Conservation (phyloP, 2,329 filamentous ascomycete species). For the Cercospora canescens region DNA sequence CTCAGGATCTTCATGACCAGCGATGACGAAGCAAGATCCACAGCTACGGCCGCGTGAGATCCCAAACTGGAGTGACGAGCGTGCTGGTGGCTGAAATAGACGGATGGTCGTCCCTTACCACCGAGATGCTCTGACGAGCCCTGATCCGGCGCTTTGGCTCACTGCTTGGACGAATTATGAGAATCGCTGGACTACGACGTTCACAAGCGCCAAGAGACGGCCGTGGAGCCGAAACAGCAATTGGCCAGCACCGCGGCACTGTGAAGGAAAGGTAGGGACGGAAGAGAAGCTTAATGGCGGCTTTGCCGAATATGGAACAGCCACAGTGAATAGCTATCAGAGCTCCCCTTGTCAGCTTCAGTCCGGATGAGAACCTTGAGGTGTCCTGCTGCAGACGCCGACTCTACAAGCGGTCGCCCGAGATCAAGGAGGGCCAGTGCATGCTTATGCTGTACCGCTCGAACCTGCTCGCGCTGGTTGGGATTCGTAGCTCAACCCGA, state of each 20-base stretch:
- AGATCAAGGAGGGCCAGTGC: constrained; percentile 9
- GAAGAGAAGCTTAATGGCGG: not conserved
- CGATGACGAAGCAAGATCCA: not conserved
- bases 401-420: constrained; percentile 17
- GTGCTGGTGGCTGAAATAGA: not conserved
- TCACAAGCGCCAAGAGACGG: not conserved
- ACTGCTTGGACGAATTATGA: not conserved
- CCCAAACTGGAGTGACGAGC: not conserved
- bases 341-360: constrained; percentile 8
- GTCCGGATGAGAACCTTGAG: not conserved
- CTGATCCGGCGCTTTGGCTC: not conserved
- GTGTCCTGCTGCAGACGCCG: constrained; percentile 9
- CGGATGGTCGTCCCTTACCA: not conserved
- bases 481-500: constrained; percentile 2
- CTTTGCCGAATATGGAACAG: constrained; percentile 5
- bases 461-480: constrained; percentile 1
- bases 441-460: not conserved
- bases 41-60: not conserved
- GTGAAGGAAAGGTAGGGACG: not conserved
- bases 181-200: constrained; percentile 3
- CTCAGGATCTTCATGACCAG: not conserved
- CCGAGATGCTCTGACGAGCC: not conserved
- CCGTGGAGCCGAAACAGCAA: not conserved
- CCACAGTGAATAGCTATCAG: constrained; percentile 8
- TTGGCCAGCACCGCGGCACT: constrained; percentile 14